Evolutionary conservation across 177 flowering plant genomes (phyloP).

Genomic region (Vitis hybrid): DNA sequence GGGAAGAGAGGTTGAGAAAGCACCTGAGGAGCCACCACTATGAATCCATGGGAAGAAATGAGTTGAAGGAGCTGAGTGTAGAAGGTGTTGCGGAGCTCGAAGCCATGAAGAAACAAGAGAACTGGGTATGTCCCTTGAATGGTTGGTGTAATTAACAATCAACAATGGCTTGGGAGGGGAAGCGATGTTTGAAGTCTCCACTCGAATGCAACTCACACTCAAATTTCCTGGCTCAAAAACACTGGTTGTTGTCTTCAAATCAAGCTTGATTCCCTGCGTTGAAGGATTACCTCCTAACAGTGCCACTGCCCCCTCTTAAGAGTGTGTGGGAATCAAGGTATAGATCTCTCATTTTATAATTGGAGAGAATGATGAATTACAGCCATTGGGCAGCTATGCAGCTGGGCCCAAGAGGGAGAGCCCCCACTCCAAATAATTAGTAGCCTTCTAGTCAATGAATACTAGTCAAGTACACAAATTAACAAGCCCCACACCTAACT

Average conservation of each 20-base stretch:
- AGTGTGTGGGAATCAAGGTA: too few relatives aligned
- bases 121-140: constrained; percentile 34
- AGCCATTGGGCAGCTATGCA: too few relatives aligned
- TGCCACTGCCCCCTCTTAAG: background rate
- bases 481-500: too few relatives aligned
- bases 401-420: too few relatives aligned
- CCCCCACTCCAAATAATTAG: too few relatives aligned
- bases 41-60: constrained; percentile 49
- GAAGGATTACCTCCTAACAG: background rate
- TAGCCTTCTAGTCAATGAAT: too few relatives aligned
- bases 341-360: too few relatives aligned
- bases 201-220: background rate
- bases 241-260: background rate
- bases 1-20: too few relatives aligned
- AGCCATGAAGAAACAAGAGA: constrained; percentile 41
- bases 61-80: constrained; percentile 32
- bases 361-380: too few relatives aligned
- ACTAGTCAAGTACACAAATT: too few relatives aligned
- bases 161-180: constrained; percentile 34
- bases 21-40: constrained; percentile 51
- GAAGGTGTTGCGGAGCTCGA: constrained; percentile 15
- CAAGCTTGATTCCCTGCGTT: background rate
- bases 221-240: constrained; percentile 10
- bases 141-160: constrained; percentile 23
- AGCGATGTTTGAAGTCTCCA: constrained; percentile 8